Base-by-base conservation (phyloP, 306 rosid genomes). In the Dalbergia oliveri region DNA sequence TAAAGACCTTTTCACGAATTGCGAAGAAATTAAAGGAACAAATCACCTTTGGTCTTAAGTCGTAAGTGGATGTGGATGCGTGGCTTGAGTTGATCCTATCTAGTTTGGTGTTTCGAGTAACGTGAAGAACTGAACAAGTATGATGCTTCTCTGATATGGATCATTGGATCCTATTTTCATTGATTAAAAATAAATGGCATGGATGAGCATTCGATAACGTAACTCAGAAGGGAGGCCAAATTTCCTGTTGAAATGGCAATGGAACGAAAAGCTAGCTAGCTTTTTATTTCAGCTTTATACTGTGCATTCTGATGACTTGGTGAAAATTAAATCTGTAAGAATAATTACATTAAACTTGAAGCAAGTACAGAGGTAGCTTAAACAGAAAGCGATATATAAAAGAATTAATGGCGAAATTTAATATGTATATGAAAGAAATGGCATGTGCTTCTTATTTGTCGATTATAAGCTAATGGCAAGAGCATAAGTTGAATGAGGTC, bases 21-120 rank as follows among this genome's bases (percentile, higher is more conserved):
- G 69, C 11, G 13, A 3, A 35, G 49, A 64, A 2, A 26, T 26
- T 26, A 26, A 26, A 7, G 47, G 15, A 41, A 39, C 14, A 4
- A 31, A 66, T 69, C 1, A 5, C 5, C 57, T 6, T 1, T 44
- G 57, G 54, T 49, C 16, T 49, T 5, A 49, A 49, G 54, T 49
- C 3, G 1, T 3, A 26, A 26, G 31, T 1, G 31, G 31, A 26
- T 26, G 31, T 26, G 31, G 31, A 26, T 49, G n/a, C n/a, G 19
- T 50, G 18, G 51, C 45, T 60, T 75, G 79, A 67, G 49, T 31
- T 26, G 47, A 44, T 23, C 45, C 59, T 31, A 1, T 60, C 60
- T 43, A 56, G 69, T 60, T 75, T 43, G 79, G 79, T 75, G 35
- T 6, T 60, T 11, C 4, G 15, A 60, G 44, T 74, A 58, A 60